These are phyloP conservation scores for Parmelia sp. DNA, from an alignment of 495 filamentous ascomycete genomes.

Conservation along the genomic window DNA sequence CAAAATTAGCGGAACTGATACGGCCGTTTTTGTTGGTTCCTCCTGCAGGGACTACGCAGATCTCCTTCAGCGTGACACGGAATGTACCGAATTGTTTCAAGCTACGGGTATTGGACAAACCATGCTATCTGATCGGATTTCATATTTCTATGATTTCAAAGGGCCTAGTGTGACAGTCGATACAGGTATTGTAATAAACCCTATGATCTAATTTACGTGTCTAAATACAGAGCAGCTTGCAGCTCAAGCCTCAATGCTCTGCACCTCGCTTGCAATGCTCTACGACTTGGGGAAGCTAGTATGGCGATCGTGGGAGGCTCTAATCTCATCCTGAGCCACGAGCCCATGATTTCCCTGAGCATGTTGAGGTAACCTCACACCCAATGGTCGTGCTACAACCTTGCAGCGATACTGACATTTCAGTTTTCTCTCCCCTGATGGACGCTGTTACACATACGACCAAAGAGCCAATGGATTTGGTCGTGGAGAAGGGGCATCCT, in stretches of 20 bases:
- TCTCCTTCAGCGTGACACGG: conserved; percentile 7
- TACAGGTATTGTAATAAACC: too few species aligned
- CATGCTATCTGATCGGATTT: conserved; percentile 25
- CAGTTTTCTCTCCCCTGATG: conserved; percentile 31
- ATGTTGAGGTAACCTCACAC: conserved; percentile 18
- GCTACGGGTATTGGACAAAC: conserved; percentile 30
- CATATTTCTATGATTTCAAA: conserved; percentile 28
- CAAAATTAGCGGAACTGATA: conserved; percentile 5
- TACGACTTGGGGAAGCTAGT: conserved; percentile 39
- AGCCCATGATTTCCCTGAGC: conserved; percentile 5
- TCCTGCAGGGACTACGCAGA: conserved; percentile 21
- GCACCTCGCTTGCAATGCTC: conserved; percentile 43
- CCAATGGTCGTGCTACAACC: too few species aligned
- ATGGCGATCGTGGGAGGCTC: conserved; percentile 39
- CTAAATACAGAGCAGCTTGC: too few species aligned
- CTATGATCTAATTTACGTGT: too few species aligned
- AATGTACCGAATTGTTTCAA: conserved; percentile 25
- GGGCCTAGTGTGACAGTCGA: conserved; percentile 26
- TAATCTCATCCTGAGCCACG: conserved; percentile 33
- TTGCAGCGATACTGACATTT: too few species aligned
- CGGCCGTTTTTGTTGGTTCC: conserved; percentile 22
- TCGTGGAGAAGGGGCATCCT: conserved; percentile 39
- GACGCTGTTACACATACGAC: conserved; percentile 41
- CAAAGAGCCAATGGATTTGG: conserved; percentile 38
- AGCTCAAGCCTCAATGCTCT: conserved; percentile 46